Evolutionary conservation across 495 filamentous ascomycete genomes (phyloP), one percentile per base, ranked within the genome.

Genomic region (Aspergillus panamensis): DNA sequence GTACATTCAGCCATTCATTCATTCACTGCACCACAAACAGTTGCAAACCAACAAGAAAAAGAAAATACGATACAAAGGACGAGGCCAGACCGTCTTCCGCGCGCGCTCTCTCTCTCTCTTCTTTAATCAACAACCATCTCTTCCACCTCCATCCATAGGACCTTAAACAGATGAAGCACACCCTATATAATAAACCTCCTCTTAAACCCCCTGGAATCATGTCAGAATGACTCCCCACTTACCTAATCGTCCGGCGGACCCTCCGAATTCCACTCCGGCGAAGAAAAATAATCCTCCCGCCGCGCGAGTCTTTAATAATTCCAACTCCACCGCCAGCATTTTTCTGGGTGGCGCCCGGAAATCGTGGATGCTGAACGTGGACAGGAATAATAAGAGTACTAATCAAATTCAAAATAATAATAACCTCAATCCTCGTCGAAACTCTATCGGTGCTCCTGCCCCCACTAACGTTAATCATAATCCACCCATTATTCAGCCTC

Each of bases 291-390:
- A 16, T 19, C 33, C 6, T 55, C 50, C n/a, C 21, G 48, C 30
- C 39, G 40, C 25, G 25, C 25, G 29, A 29, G 35, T 57, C 39
- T 61, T 53, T 48, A 89, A 80, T 33, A 75, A 77, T 3, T 85
- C 86, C 14, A 94, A 92, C 70, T 83, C 84, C 47, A 92, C 89
- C 13, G 74, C 84, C 51, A 84, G 77, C 60, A 68, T 80, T 35
- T 88, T 90, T 71, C 74, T 90, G 52, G 85, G 87, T 40, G 79
- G 83, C 44, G 75, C 75, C 57, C 83, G 83, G 66, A 86, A 79
- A 62, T 74, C 83, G 65, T 92, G 90, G 90, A 87, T 91, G 80
- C 21, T 54, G 57, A 43, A 62, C 62, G 48, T 48, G 13, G 44
- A 21, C 40, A 16, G 20, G 33, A 21, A 16, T 17, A 47, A 35